phyloP scores from a whole-genome alignment of 805 yeast genomes.

The Yarrowia sp. region DNA sequence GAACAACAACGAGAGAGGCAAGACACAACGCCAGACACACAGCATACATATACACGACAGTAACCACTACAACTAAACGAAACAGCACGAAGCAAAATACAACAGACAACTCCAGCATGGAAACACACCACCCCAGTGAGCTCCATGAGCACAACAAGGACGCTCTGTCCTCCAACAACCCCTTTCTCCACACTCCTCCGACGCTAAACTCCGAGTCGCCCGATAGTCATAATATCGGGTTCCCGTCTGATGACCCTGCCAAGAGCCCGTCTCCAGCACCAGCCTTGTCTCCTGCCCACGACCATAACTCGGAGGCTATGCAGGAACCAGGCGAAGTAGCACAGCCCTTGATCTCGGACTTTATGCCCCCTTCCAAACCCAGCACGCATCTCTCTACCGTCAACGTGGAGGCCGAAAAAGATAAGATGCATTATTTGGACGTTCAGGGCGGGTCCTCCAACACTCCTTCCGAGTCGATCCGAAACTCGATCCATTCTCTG shows the following conservation, averaged over 20 bases:
- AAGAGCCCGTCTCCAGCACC: background rate
- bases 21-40: background rate
- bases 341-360: background rate
- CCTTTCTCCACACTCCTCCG: conserved; percentile 1
- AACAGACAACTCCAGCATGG: no score
- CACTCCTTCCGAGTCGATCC: background rate
- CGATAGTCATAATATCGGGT: background rate
- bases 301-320: conserved; percentile 5
- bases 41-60: background rate
- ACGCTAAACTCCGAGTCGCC: background rate
- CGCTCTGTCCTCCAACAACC: background rate
- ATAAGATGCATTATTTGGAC: conserved; percentile 1
- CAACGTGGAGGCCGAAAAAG: background rate
- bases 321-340: conserved; percentile 10
- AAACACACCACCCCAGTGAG: no score
- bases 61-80: background rate
- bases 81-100: no score
- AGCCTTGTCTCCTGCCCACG: no score
- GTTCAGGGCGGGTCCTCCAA: background rate
- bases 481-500: conserved; percentile 10
- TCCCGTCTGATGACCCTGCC: background rate
- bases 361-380: background rate
- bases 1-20: background rate
- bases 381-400: background rate
- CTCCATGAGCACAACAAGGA: no score